These are phyloP conservation scores for Aureobasidium sp. DNA, from an alignment of 2,329 filamentous ascomycete species.

Conservation along the genomic window DNA sequence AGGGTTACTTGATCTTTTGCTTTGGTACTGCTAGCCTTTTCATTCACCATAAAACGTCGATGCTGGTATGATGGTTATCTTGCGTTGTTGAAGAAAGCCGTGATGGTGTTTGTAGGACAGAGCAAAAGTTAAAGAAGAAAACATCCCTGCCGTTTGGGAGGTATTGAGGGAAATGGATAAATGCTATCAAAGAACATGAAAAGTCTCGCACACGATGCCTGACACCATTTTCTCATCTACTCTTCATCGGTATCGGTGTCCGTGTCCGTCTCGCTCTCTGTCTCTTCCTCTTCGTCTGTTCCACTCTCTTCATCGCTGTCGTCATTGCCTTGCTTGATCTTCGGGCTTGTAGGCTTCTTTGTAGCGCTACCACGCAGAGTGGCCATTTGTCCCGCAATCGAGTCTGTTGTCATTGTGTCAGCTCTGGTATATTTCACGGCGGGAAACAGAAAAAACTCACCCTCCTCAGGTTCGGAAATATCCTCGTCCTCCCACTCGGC, in stretches of 20 bases:
- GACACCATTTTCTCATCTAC: slow-evolving; percentile 22
- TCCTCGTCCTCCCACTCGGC: slow-evolving; percentile 58
- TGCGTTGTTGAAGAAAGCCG: too few species aligned
- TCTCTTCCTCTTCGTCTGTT: slow-evolving; percentile 30
- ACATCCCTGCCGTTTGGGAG: too few species aligned
- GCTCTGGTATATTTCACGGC: too few species aligned
- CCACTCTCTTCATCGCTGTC: slow-evolving; percentile 32
- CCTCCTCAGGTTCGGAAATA: slow-evolving; percentile 96
- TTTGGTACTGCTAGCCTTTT: too few species aligned
- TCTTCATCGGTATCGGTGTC: slow-evolving; percentile 73
- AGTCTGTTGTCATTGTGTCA: slow-evolving; percentile 21
- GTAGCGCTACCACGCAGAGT: slow-evolving; percentile 30
- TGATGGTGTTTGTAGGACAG: too few species aligned
- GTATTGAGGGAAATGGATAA: too few species aligned
- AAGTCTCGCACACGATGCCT: too few species aligned
- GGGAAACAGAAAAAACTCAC: slow-evolving; percentile 47
- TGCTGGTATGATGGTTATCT: too few species aligned
- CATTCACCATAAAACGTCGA: too few species aligned
- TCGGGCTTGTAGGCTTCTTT: slow-evolving; percentile 17
- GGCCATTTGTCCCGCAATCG: slow-evolving; percentile 34
- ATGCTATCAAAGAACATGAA: too few species aligned
- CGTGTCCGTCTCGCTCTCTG: slow-evolving; percentile 37
- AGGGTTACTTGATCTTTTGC: slow-evolving; percentile 20
- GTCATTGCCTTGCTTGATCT: slow-evolving; percentile 17
- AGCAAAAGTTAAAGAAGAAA: too few species aligned